phyloP scores from a whole-genome alignment of 2,329 filamentous ascomycete genomes.

The Neopestalotiopsis rosae region DNA sequence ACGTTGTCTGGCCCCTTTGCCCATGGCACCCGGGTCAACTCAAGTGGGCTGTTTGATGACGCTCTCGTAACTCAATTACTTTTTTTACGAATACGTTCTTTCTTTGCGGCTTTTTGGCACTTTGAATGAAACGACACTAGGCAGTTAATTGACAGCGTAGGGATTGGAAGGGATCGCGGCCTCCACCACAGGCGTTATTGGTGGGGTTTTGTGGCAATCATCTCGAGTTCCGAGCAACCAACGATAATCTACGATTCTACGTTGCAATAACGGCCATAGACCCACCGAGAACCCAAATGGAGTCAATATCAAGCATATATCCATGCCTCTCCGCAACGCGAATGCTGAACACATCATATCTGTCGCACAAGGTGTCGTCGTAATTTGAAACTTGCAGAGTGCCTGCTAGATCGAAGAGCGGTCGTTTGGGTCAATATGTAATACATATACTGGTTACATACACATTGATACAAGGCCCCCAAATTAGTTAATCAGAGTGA shows the following conservation, averaged over 20 bases:
- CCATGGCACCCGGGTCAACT: not conserved
- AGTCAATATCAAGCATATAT: not conserved
- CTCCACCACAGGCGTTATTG: not conserved
- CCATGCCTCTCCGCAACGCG: not conserved
- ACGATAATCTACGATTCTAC: not conserved
- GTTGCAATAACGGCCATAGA: not conserved
- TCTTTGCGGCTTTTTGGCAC: not conserved
- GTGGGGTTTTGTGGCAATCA: not conserved
- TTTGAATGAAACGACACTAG: not conserved
- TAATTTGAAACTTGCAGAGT: not conserved
- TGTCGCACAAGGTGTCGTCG: not conserved
- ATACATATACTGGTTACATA: not conserved
- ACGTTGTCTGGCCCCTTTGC: not conserved
- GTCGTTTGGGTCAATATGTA: no score
- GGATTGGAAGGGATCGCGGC: not conserved
- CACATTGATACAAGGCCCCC: not conserved
- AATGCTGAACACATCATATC: not conserved
- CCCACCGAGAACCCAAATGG: not conserved
- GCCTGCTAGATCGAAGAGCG: no score
- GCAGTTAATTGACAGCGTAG: not conserved
- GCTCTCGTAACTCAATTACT: not conserved
- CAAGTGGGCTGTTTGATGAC: not conserved
- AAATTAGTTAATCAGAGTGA: slow-evolving; percentile 40
- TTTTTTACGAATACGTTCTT: not conserved
- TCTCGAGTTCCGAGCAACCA: not conserved